Percentiles rank a stretch among this genome's conserved stretches.
phyloP scores from a whole-genome alignment of 345 rosid species.

The Pugionium dolabratum region DNA sequence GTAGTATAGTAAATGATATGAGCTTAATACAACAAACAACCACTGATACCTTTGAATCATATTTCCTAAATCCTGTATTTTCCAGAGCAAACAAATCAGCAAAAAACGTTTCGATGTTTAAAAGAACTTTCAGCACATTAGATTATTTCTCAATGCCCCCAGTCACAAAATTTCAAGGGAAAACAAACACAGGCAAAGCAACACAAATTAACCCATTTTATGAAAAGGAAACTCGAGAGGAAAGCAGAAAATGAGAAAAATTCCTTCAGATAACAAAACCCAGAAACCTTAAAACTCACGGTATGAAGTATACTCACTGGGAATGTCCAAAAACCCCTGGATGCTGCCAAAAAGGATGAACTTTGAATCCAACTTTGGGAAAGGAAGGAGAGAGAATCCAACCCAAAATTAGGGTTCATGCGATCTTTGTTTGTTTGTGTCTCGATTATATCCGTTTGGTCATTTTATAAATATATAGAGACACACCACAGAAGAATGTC shows the following conservation, averaged over 20 bases:
- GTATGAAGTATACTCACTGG: conserved; percentile 18
- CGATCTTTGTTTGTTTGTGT: neutral
- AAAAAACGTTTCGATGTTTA: neutral
- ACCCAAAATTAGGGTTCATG: conserved; percentile 42
- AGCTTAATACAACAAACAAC: conserved; percentile 8
- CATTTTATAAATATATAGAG: too few relatives aligned
- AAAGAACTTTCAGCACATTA: neutral
- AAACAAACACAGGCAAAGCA: neutral
- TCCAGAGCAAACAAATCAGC: neutral
- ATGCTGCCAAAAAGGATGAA: conserved; percentile 17
- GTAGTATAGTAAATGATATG: neutral
- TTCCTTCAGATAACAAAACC: neutral
- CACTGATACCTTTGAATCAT: neutral
- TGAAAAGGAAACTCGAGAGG: neutral
- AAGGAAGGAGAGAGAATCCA: conserved; percentile 14
- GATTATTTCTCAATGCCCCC: too few relatives aligned
- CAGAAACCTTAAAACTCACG: conserved; percentile 24
- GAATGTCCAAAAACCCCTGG: conserved; percentile 27
- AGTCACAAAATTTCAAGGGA: too few relatives aligned
- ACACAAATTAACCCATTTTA: neutral
- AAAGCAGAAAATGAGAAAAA: neutral
- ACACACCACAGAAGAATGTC: too few relatives aligned
- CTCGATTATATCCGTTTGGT: conserved; percentile 26
- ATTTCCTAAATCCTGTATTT: neutral
- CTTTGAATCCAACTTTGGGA: conserved; percentile 34